A percentile compares a stretch with the other conserved stretches of the same genome.
Conservation (phyloP, 139 green algal species). For the Yamagishiella unicocca region DNA sequence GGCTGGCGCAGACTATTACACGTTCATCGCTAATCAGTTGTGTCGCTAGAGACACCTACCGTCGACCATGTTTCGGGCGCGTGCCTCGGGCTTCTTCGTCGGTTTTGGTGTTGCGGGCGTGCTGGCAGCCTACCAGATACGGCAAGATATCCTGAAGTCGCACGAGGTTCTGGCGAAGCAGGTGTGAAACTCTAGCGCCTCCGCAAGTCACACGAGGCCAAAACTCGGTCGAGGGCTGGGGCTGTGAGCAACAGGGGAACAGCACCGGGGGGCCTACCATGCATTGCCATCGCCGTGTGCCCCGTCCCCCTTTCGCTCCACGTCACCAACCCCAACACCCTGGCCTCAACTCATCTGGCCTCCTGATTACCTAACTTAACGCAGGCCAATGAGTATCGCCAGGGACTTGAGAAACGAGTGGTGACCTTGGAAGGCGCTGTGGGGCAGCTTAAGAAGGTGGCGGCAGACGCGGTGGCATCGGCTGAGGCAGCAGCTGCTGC, state of each 20-base stretch:
- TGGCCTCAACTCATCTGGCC: too few relatives aligned
- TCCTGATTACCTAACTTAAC: background rate
- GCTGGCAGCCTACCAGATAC: slow-evolving; percentile 29
- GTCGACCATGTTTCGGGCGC: slow-evolving; percentile 38
- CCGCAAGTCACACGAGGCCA: background rate
- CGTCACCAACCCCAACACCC: too few relatives aligned
- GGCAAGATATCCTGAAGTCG: slow-evolving; percentile 37
- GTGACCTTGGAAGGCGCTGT: background rate
- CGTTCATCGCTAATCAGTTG: too few relatives aligned
- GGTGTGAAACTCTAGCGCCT: background rate
- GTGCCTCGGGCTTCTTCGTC: slow-evolving; percentile 39
- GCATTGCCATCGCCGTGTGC: background rate
- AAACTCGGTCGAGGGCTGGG: too few relatives aligned
- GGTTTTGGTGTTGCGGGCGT: slow-evolving; percentile 33
- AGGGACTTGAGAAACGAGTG: slow-evolving; percentile 23
- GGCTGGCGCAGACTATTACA: too few relatives aligned
- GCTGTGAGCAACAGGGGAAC: too few relatives aligned
- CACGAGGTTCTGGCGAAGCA: slow-evolving; percentile 21
- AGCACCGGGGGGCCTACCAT: too few relatives aligned
- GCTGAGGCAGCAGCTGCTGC: slow-evolving; percentile 7
- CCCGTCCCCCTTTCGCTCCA: background rate
- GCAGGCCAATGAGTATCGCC: slow-evolving; percentile 19
- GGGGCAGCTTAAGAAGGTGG: background rate
- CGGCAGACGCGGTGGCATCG: background rate
- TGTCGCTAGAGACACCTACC: too few relatives aligned